phyloP scores from a whole-genome alignment of 2,329 filamentous ascomycete genomes.

The Orbilia ellipsospora region DNA sequence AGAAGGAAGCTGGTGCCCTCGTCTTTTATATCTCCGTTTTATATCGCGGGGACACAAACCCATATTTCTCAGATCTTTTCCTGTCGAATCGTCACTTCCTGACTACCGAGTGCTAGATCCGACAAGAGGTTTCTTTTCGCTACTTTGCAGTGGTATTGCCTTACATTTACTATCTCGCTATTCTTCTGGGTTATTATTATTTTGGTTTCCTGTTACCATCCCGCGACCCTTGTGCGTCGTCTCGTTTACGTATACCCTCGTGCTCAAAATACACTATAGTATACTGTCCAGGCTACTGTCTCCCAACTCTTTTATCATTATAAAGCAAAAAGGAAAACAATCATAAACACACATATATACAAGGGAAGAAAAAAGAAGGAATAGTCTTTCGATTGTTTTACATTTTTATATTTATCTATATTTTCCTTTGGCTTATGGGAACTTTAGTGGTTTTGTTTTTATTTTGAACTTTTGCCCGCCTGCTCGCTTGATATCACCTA shows the following conservation, averaged over 20 bases:
- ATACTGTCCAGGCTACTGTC: too few species aligned
- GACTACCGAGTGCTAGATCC: slow-evolving; percentile 43
- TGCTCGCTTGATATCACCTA: neutral
- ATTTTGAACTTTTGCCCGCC: too few species aligned
- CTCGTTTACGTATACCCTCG: slow-evolving; percentile 38
- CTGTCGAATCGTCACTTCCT: slow-evolving; percentile 51
- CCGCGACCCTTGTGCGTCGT: slow-evolving; percentile 42
- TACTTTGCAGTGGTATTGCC: slow-evolving; percentile 29
- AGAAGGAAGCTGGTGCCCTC: too few species aligned
- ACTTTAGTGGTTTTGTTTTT: neutral
- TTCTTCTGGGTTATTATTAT: neutral
- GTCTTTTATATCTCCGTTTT: slow-evolving; percentile 53
- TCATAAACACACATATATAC: too few species aligned
- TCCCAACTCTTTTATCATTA: too few species aligned
- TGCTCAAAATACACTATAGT: slow-evolving; percentile 1
- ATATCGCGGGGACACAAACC: slow-evolving; percentile 50
- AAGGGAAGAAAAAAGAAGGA: too few species aligned
- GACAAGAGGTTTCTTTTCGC: slow-evolving; percentile 12
- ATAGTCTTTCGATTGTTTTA: too few species aligned
- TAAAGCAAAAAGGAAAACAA: too few species aligned
- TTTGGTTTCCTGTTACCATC: neutral
- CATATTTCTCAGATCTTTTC: slow-evolving; percentile 33
- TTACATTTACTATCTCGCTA: neutral
- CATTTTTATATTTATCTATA: too few species aligned
- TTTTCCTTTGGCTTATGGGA: neutral